Evolutionary conservation across 768 basidiomycete genomes (phyloP), one percentile per base, ranked within the genome.

Genomic region (Mycena rosella): DNA sequence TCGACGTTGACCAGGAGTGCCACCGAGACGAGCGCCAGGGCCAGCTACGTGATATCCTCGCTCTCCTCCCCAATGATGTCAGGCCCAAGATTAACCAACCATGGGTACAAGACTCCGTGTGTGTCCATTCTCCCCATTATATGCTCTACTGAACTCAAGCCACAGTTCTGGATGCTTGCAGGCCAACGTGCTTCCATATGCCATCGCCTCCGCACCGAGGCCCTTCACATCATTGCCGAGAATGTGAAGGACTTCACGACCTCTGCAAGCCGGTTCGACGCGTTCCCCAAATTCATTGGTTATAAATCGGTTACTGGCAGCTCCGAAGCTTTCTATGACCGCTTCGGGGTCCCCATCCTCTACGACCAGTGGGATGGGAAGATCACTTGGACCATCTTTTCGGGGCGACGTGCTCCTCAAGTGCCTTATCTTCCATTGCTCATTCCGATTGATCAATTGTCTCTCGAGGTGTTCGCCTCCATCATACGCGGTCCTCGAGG

Each of bases 91-190:
- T 29, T 18, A 57, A 44, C 40, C 55, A 57, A 18, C 7, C 4
- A 20, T 57, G 55, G 55, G 42, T 57, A n/a, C 29, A 29, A 18
- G 30, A 57, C 24, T 57, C 40, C 8, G 55, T 44, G 40, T 27
- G 40, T 44, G 18, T 55, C 11, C 10, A 36, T 55, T n/a, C n/a
- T 55, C 17, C 7, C 20, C 30, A 3, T 55, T 40, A 6, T 24
- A 24, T 9, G 17, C 26, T 14, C 38, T 40, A 55, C 22, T 40
- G 8, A 30, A 5, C 29, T 7, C 34, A 30, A 20, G 18, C 52
- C n/a, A n/a, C 52, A 53, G 52, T 52, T 52, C 7, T 29, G 17
- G 49, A 52, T 32, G 49, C 49, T n/a, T 52, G 17, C 17, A 18
- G 29, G 27, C 30, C 49, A 52, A 26, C 49, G 49, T 6, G 15